These are phyloP conservation scores for Hanseniaspora sp. DNA, from an alignment of 1,139 yeast species.

Conservation along the genomic window DNA sequence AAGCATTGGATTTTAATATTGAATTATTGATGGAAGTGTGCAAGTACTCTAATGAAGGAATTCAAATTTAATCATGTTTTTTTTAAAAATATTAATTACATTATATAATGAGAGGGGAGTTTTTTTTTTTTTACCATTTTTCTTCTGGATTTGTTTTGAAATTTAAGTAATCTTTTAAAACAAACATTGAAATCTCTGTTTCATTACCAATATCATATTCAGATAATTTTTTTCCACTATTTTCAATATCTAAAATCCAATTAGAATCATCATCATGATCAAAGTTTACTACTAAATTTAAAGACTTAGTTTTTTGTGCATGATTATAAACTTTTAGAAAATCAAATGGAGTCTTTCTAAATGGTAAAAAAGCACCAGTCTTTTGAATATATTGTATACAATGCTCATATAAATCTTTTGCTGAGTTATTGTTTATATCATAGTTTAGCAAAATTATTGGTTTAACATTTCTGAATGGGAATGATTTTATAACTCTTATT, in stretches of 20 bases:
- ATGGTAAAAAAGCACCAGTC: constrained; percentile 68
- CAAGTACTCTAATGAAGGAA: not conserved
- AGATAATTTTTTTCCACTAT: constrained; percentile 38
- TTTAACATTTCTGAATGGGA: constrained; percentile 82
- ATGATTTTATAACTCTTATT: constrained; percentile 76
- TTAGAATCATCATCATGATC: constrained; percentile 55
- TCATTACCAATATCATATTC: constrained; percentile 78
- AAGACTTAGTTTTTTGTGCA: constrained; percentile 90
- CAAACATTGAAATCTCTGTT: constrained; percentile 77
- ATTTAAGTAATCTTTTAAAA: constrained; percentile 49
- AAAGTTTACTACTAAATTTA: constrained; percentile 81
- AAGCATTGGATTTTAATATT: constrained; percentile 9
- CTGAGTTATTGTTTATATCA: constrained; percentile 61
- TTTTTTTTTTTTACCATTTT: constrained; percentile 48
- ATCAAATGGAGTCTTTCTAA: constrained; percentile 64
- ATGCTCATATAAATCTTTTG: constrained; percentile 47
- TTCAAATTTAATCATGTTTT: not conserved
- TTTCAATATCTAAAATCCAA: constrained; percentile 48
- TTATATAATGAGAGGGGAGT: not conserved
- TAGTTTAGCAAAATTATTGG: constrained; percentile 63
- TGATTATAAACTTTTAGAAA: constrained; percentile 78
- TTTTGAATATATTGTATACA: constrained; percentile 43
- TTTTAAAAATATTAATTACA: not conserved
- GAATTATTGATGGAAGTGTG: constrained; percentile 8
- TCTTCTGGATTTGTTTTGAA: constrained; percentile 79